Evolutionary conservation across 345 rosid species (phyloP).

Genomic region (Mallotus nudiflorus): DNA sequence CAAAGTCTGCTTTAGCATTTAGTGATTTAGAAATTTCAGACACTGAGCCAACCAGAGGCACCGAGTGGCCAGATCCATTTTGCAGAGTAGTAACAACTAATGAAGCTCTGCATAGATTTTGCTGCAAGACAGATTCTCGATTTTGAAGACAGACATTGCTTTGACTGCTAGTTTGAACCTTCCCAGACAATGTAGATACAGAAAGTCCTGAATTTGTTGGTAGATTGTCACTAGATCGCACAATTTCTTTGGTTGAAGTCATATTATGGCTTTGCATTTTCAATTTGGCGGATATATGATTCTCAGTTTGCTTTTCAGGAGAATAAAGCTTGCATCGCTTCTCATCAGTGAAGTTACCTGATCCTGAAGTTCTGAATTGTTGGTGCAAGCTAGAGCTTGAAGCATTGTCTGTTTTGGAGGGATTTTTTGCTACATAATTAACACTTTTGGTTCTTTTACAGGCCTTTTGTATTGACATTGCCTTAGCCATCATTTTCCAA

Average conservation of each 20-base stretch:
- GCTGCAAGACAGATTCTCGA: not conserved
- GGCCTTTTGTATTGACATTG: slow-evolving; percentile 37
- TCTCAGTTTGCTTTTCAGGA: slow-evolving; percentile 12
- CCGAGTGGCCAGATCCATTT: slow-evolving; percentile 9
- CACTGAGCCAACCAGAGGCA: slow-evolving; percentile 9
- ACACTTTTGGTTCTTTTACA: slow-evolving; percentile 12
- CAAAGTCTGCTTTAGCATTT: slow-evolving; percentile 8
- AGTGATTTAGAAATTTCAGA: slow-evolving; percentile 18
- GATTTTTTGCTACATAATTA: slow-evolving; percentile 17
- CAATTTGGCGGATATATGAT: slow-evolving; percentile 11
- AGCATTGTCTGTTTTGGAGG: slow-evolving; percentile 17
- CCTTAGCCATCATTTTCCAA: slow-evolving; percentile 63
- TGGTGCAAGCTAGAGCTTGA: slow-evolving; percentile 20
- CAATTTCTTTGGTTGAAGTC: not conserved
- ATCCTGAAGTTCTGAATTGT: slow-evolving; percentile 14
- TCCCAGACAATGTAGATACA: slow-evolving; percentile 9
- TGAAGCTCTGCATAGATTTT: slow-evolving; percentile 5
- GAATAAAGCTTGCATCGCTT: slow-evolving; percentile 13
- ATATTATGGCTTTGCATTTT: slow-evolving; percentile 16
- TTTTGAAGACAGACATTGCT: slow-evolving; percentile 4
- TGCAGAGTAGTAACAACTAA: slow-evolving; percentile 7
- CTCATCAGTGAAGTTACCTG: slow-evolving; percentile 5
- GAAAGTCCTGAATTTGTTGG: slow-evolving; percentile 14
- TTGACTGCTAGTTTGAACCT: slow-evolving; percentile 9
- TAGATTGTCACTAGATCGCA: slow-evolving; percentile 3